Conservation (phyloP, 345 rosid species). For the Boechera divaricarpa region DNA sequence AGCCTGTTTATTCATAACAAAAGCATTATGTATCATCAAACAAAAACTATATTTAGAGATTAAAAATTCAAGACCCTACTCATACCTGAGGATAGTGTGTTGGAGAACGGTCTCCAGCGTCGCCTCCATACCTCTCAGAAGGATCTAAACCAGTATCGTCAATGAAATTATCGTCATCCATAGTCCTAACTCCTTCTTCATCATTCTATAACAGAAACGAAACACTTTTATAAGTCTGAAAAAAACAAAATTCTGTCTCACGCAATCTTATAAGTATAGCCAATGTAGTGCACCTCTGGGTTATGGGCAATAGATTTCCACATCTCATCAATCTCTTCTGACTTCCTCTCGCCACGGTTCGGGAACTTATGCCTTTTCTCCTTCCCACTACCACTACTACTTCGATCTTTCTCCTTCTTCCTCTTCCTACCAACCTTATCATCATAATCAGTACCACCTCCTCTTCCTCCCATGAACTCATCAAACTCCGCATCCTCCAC, state of each 20-base stretch:
- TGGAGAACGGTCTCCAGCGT: constrained; percentile 77
- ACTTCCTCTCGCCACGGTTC: constrained; percentile 50
- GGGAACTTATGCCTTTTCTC: constrained; percentile 57
- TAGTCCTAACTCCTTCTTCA: constrained; percentile 78
- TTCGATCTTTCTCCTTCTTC: constrained; percentile 56
- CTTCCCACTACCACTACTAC: constrained; percentile 54
- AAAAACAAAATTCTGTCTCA: constrained; percentile 6
- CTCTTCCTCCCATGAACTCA: constrained; percentile 49
- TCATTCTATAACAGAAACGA: constrained; percentile 65
- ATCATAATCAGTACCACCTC: constrained; percentile 49
- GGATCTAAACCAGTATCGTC: constrained; percentile 94
- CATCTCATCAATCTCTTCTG: constrained; percentile 86
- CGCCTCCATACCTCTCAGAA: constrained; percentile 71
- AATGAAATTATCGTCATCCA: constrained; percentile 93
- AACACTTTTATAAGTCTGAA: not conserved
- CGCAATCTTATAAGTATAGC: constrained; percentile 24
- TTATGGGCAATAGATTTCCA: constrained; percentile 91
- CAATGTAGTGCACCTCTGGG: constrained; percentile 68
- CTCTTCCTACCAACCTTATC: constrained; percentile 58
- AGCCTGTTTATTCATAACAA: constrained; percentile 53
- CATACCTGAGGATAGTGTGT: constrained; percentile 53
- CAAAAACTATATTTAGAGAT: constrained; percentile 4
- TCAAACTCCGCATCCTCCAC: constrained; percentile 52
- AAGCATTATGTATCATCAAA: constrained; percentile 22
- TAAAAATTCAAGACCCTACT: not conserved